These are phyloP conservation scores for Dryas integrifolia DNA, from an alignment of 331 rosid genomes.

Conservation along the genomic window DNA sequence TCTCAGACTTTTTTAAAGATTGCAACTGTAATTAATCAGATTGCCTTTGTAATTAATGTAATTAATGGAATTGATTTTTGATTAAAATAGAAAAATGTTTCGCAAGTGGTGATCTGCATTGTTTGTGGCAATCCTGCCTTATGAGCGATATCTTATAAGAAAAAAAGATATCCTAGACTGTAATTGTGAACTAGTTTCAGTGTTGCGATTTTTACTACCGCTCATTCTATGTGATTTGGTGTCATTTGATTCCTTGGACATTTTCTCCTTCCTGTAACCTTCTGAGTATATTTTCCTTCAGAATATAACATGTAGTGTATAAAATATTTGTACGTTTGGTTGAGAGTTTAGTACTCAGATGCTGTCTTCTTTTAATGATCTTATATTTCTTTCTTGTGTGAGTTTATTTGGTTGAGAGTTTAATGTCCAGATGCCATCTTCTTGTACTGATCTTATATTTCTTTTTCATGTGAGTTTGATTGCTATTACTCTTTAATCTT, in stretches of 20 bases:
- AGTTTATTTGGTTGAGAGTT: neutral
- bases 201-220: neutral
- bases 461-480: neutral
- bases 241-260: no score
- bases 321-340: neutral
- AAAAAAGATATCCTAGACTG: neutral
- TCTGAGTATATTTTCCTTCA: neutral
- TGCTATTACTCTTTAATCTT: neutral
- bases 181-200: neutral
- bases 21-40: neutral
- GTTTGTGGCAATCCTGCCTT: neutral
- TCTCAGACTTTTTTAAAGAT: neutral
- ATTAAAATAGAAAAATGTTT: no score
- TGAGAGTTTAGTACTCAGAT: neutral
- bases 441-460: neutral
- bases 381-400: neutral
- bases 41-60: neutral
- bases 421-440: neutral
- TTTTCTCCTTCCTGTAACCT: neutral
- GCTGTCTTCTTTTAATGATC: neutral
- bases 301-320: neutral
- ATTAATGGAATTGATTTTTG: neutral
- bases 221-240: no score
- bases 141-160: no score
- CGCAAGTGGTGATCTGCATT: neutral